Base-by-base conservation (phyloP, 208 protist species). In the Crithidia brevicula region DNA sequence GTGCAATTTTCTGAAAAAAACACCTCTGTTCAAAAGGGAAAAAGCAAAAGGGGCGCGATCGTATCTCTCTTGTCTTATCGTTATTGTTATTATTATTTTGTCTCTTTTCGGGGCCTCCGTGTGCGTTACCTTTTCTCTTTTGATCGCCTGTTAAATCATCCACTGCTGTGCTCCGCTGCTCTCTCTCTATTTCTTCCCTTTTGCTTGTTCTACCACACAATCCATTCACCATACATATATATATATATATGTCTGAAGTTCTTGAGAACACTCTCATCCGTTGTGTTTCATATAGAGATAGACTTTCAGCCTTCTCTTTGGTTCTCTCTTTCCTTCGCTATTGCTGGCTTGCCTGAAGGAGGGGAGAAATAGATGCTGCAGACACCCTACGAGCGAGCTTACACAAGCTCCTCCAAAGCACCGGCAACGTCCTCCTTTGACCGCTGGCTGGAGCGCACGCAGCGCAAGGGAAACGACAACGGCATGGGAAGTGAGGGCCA, bases 281-380 rank as follows among this genome's bases (percentile, higher is more conserved):
- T n/a, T n/a, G n/a, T n/a, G n/a, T n/a, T n/a, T n/a, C n/a, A n/a
- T n/a, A n/a, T n/a, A n/a, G n/a, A n/a, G n/a, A n/a, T 49, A 22
- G 13, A 22, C 16, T 20, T 43, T 60, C 46, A 57, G 8, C 27
- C 64, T 47, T 25, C 20, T 62, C 20, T 40, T 61, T 15, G 20
- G 15, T 22, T 20, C 28, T 38, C 33, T 16, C n/a, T 50, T n/a
- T 22, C 67, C n/a, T 40, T 51, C 60, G 38, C 31, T 40, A 47
- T 73, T 59, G 10, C 62, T 22, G 31, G 15, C 65, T 53, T 54
- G 28, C 5, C 23, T 22, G 15, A 4, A n/a, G n/a, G n/a, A n/a
- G n/a, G n/a, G n/a, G n/a, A n/a, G n/a, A n/a, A n/a, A n/a, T 36
- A 9, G 20, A 67, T 74, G 50, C 49, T 59, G 50, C 25, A 43